Evolutionary conservation across 129 eudicot genomes (phyloP), one percentile per base, ranked within the genome.

Genomic region (Flaveria trinervia): DNA sequence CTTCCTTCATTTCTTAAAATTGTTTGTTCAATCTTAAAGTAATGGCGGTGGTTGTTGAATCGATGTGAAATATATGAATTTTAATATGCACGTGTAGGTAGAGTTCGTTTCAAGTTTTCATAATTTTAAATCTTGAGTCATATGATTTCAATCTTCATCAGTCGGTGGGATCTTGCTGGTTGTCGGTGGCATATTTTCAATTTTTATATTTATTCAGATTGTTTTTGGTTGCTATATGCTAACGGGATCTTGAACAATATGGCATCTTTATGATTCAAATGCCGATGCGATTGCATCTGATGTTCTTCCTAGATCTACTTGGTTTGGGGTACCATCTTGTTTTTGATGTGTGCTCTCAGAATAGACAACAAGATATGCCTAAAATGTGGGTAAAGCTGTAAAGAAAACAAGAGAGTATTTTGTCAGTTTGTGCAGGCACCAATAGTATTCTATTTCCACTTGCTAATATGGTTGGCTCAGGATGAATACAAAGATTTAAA

Each of bases 1-100:
- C 43, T 46, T 70, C 65, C 52, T 36, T 36, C 78, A 9, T 76
- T 30, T 3, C 20, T 52, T 64, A 52, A 25, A 61, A 3, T 45
- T 26, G 11, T 72, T 77, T 25, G 20, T 20, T 55, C 44, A 25
- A 59, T 61, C 13, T 43, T 4, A 43, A 8, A 43, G 62, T 83
- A 62, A 39, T 45, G 69, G 65, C 52, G 84, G 79, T 73, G 73
- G 87, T 65, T 76, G 84, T 33, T 56, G 82, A 30, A 66, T 80
- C 54, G 55, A 74, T 56, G 41, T 76, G 41, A 80, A 46, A 70
- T 59, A 78, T 78, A 75, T 62, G 23, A 64, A 6, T 48, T 17
- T 46, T 56, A 61, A 39, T 61, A 28, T 49, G 66, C 79, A 80
- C 82, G 82, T 84, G 87, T 76, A 76, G 26, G 55, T 65, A 25